phyloP scores from a whole-genome alignment of 352 stramenopile genomes.

The Phytopythium ostracodes region DNA sequence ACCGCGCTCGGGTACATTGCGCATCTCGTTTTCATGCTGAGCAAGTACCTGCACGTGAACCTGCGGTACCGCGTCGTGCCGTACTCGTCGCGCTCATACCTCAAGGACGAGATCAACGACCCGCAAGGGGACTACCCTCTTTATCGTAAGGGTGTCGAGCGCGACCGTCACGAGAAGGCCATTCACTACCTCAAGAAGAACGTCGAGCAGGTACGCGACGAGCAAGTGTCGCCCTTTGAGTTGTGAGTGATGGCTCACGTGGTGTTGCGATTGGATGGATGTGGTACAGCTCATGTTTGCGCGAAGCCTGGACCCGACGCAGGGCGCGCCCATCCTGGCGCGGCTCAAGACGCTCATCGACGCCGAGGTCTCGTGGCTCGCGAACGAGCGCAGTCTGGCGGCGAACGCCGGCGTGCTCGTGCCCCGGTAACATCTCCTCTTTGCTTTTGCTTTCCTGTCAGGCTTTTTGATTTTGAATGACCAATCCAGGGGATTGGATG shows the following conservation, averaged over 20 bases:
- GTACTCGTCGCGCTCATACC: constrained; percentile 74
- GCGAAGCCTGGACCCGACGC: constrained; percentile 65
- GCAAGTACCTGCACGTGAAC: constrained; percentile 86
- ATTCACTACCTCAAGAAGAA: constrained; percentile 77
- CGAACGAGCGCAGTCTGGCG: constrained; percentile 38
- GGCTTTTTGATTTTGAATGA: background rate
- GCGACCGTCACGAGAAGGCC: constrained; percentile 71
- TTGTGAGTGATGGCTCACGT: background rate
- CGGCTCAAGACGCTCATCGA: constrained; percentile 69
- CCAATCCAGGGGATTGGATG: background rate
- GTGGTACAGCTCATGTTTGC: constrained; percentile 63
- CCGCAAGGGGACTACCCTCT: constrained; percentile 74
- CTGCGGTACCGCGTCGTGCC: constrained; percentile 77
- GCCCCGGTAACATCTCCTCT: constrained; percentile 18
- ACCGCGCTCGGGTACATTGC: constrained; percentile 82
- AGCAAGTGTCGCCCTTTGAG: background rate
- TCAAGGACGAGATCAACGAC: constrained; percentile 87
- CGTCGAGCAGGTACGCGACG: constrained; percentile 66
- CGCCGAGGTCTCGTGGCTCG: constrained; percentile 63
- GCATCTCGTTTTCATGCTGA: constrained; percentile 87
- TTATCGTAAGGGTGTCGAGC: constrained; percentile 76
- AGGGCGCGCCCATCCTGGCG: constrained; percentile 55
- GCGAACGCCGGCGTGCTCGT: constrained; percentile 31
- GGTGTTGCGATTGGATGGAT: background rate
- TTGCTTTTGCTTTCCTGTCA: constrained; percentile 5